Evolutionary conservation across 345 rosid genomes (phyloP).

Genomic region (Aurinia saxatilis): DNA sequence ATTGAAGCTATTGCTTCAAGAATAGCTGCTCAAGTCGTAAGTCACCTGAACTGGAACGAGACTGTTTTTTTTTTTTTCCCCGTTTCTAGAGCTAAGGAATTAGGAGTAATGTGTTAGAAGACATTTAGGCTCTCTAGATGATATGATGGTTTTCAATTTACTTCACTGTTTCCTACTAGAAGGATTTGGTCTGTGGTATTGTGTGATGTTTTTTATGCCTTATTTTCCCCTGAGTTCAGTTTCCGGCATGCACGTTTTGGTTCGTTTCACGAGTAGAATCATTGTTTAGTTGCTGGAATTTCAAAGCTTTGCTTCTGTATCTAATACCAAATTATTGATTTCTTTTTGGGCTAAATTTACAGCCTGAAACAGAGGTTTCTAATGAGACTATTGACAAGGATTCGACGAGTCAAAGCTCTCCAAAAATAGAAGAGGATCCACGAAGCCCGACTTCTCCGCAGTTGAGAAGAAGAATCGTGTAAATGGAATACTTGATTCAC

Average conservation of each 20-base stretch:
- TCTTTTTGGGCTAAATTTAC: not conserved
- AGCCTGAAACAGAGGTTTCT: conserved; percentile 42
- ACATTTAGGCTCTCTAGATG: not conserved
- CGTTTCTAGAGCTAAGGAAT: not conserved
- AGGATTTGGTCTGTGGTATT: not conserved
- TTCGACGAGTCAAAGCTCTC: conserved; percentile 36
- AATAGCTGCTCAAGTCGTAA: conserved; percentile 44
- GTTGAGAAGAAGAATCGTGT: conserved; percentile 79
- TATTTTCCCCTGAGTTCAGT: not conserved
- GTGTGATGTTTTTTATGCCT: not conserved
- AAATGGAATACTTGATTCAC: conserved; percentile 15
- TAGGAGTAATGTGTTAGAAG: not conserved
- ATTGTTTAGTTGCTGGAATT: not conserved
- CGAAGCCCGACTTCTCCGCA: conserved; percentile 49
- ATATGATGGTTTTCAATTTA: not conserved
- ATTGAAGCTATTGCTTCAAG: conserved; percentile 67
- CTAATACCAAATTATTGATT: not conserved
- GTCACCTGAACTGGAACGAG: conserved; percentile 7
- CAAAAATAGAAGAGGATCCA: conserved; percentile 34
- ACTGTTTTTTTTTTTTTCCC: not conserved
- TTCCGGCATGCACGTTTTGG: not conserved
- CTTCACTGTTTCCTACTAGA: too few species aligned
- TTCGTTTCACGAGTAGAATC: too few species aligned
- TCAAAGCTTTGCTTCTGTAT: not conserved
- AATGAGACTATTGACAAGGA: conserved; percentile 28